Percentiles rank a stretch among this genome's conserved stretches.
These are phyloP conservation scores for Teratosphaeriaceae sp. DNA, from an alignment of 2,329 filamentous ascomycete genomes.

Conservation along the genomic window DNA sequence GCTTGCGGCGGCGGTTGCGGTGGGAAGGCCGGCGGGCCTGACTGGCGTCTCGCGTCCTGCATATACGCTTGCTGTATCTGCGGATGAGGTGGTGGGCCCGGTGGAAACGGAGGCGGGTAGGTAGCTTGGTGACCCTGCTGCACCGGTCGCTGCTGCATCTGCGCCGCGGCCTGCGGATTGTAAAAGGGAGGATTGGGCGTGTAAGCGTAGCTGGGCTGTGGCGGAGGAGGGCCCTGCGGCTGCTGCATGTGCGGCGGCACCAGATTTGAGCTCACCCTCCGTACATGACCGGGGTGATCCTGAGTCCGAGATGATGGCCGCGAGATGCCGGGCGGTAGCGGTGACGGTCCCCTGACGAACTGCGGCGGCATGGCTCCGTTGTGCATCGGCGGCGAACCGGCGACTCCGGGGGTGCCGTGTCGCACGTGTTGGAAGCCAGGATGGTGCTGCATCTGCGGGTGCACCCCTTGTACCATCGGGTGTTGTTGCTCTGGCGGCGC, in stretches of 20 bases:
- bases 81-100: conserved; percentile 23
- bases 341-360: conserved; percentile 68
- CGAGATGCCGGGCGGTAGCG: conserved; percentile 69
- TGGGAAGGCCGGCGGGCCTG: conserved; percentile 65
- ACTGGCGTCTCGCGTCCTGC: conserved; percentile 68
- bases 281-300: conserved; percentile 54
- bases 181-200: conserved; percentile 84
- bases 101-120: conserved; percentile 24
- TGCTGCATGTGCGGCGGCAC: conserved; percentile 53
- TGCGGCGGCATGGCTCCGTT: conserved; percentile 63
- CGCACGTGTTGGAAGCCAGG: conserved; percentile 71
- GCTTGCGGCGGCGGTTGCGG: conserved; percentile 48
- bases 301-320: conserved; percentile 76
- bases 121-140: conserved; percentile 20
- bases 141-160: conserved; percentile 36
- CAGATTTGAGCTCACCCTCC: conserved; percentile 68
- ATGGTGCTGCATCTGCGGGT: conserved; percentile 42
- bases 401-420: conserved; percentile 63
- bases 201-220: conserved; percentile 62
- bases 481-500: conserved; percentile 54
- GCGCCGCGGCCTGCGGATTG: conserved; percentile 52
- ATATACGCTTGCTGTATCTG: conserved; percentile 63
- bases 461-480: conserved; percentile 44
- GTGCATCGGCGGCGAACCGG: conserved; percentile 79
- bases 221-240: conserved; percentile 55